Evolutionary conservation across 2,329 filamentous ascomycete genomes (phyloP), one percentile per base, ranked within the genome.

Genomic region (Paraconiothyrium sp.): DNA sequence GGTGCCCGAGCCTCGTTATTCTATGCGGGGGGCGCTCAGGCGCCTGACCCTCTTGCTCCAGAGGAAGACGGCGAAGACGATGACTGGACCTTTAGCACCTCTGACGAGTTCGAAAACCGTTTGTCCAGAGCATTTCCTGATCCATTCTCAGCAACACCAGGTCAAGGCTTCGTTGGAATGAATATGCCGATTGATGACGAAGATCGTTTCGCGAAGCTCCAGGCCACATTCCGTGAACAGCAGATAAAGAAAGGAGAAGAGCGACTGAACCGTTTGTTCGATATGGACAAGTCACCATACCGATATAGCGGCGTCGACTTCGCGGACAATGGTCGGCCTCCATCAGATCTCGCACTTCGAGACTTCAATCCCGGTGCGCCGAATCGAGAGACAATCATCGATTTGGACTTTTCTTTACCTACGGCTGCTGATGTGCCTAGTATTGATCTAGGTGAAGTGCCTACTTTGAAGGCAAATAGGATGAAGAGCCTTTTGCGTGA

Each of bases 1-100:
- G 91, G 91, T 32, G 88, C 87, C 67, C 86, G 92, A 49, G 87
- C 86, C 64, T 90, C 88, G 6, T 77, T 90, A 0, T 89, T 89
- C 74, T 84, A 87, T 63, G 83, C 84, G 1, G 84, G 83, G 57
- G 87, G 87, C 63, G 87, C 87, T 16, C 83, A 82, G 16, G 84
- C 84, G 13, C 86, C 87, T 35, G 82, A 86, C 61, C 76, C 84
- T 34, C 82, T 84, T 32, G 81, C 68, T 8, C 71, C 72, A 22
- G 72, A 79, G 13, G 78, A 81, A 30, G 79, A 83, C 4, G 79
- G 83, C 9, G 72, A 80, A 0, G 80, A 83, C 3, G 84, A 86
- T 44, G 86, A 88, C 63, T 90, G 88, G 88, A 89, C 88, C 60
- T 90, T 90, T 71, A 89, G 86, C 67, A 88, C 86, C 5, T 88